Evolutionary conservation across 257 asterid species (phyloP).

Genomic region (Gynochthodes officinalis): DNA sequence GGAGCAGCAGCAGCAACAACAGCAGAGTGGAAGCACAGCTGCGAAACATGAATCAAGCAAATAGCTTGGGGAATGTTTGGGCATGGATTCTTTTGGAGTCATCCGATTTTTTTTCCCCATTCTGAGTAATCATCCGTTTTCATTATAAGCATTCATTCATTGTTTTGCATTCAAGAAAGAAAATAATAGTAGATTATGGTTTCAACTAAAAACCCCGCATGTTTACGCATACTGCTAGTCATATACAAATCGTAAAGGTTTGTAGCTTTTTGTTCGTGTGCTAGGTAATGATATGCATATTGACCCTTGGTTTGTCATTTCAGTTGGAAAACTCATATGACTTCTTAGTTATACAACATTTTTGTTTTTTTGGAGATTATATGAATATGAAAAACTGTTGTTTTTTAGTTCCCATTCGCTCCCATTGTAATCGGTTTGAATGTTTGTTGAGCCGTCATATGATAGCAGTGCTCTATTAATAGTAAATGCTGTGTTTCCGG

Average conservation of each 20-base stretch:
- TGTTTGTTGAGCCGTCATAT: not conserved
- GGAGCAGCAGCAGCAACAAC: constrained; percentile 33
- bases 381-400: not conserved
- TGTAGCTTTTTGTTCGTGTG: constrained; percentile 6
- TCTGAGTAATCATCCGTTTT: constrained; percentile 7
- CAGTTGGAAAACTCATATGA: not conserved
- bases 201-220: not conserved
- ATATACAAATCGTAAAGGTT: not conserved
- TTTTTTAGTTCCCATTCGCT: not conserved
- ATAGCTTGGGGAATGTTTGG: constrained; percentile 14
- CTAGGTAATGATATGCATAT: not conserved
- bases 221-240: not conserved
- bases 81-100: not conserved
- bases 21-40: constrained; percentile 28
- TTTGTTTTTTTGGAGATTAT: constrained; percentile 1
- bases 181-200: not conserved
- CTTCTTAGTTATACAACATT: not conserved
- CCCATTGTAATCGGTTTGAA: too few relatives aligned
- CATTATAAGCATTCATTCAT: constrained; percentile 39
- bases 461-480: not conserved
- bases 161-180: constrained; percentile 24
- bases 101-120: not conserved
- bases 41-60: constrained; percentile 34
- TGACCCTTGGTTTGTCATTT: constrained; percentile 11
- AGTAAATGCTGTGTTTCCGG: constrained; percentile 9